These are phyloP conservation scores for Colletotrichum sp. DNA, from an alignment of 2,329 filamentous ascomycete species.

Conservation along the genomic window DNA sequence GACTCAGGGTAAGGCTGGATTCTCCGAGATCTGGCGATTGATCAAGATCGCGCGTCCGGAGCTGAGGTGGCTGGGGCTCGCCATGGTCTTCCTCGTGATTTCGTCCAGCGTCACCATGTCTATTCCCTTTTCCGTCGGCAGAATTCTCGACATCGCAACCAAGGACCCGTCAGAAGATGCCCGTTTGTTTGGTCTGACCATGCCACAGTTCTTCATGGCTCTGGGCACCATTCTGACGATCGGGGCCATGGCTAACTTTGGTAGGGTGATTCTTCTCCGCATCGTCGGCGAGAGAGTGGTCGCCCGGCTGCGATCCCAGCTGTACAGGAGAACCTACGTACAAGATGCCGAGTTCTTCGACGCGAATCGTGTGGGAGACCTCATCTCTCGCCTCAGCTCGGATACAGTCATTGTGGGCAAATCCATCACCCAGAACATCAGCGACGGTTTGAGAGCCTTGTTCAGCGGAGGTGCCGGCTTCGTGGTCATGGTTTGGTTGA, in stretches of 20 bases:
- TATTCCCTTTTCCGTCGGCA: conserved; percentile 94
- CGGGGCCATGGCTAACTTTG: conserved; percentile 91
- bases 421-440: conserved; percentile 97
- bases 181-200: conserved; percentile 81
- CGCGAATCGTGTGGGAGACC: conserved; percentile 92
- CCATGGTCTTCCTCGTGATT: conserved; percentile 84
- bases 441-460: conserved; percentile 88
- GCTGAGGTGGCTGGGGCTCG: conserved; percentile 75
- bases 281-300: conserved; percentile 97
- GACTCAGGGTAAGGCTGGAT: conserved; percentile 60
- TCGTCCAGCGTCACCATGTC: conserved; percentile 96
- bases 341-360: conserved; percentile 99
- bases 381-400: conserved; percentile 93
- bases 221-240: conserved; percentile 78
- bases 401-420: conserved; percentile 99
- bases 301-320: conserved; percentile 82
- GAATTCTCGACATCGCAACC: conserved; percentile 91
- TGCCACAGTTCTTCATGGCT: conserved; percentile 87
- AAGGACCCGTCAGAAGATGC: conserved; percentile 70
- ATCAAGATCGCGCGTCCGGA: conserved; percentile 91
- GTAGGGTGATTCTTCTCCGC: conserved; percentile 88
- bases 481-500: conserved; percentile 94
- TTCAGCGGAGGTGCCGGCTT: conserved; percentile 93
- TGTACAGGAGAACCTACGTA: conserved; percentile 92
- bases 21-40: conserved; percentile 82